phyloP scores from a whole-genome alignment of 108 stramenopile species.

The Heterococcus sp. region DNA sequence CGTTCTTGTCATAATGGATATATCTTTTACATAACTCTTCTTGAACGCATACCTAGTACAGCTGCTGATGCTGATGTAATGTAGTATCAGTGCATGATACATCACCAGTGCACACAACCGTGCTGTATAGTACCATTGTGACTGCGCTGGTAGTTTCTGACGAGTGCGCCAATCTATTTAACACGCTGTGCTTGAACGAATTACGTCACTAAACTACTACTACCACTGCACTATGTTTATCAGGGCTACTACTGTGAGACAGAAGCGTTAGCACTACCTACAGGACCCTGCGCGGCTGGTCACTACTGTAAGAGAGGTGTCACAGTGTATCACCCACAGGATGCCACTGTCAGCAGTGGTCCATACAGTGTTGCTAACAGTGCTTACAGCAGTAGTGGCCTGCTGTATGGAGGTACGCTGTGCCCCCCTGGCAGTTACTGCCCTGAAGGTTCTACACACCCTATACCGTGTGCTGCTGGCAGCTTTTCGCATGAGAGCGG shows the following conservation, averaged over 20 bases:
- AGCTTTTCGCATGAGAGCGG: background rate
- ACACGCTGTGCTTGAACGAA: no score
- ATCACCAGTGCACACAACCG: no score
- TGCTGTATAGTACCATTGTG: no score
- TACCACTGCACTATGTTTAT: background rate
- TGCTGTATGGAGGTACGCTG: background rate
- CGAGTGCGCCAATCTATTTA: no score
- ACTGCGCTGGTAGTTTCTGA: no score
- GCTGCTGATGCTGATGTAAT: background rate
- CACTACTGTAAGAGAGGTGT: background rate
- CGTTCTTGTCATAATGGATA: background rate
- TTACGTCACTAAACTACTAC: no score
- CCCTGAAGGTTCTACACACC: background rate
- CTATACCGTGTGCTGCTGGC: background rate
- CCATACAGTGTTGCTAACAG: no score
- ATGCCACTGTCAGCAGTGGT: no score
- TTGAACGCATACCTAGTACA: background rate
- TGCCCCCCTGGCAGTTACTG: background rate
- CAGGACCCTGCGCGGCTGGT: background rate
- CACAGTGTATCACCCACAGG: background rate
- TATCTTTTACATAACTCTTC: background rate
- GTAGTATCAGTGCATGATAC: background rate
- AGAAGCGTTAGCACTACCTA: background rate
- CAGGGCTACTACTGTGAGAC: conserved; percentile 1
- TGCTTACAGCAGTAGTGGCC: background rate